These are phyloP conservation scores for Globisporangium mamillatum DNA, from an alignment of 352 stramenopile genomes.

Conservation along the genomic window DNA sequence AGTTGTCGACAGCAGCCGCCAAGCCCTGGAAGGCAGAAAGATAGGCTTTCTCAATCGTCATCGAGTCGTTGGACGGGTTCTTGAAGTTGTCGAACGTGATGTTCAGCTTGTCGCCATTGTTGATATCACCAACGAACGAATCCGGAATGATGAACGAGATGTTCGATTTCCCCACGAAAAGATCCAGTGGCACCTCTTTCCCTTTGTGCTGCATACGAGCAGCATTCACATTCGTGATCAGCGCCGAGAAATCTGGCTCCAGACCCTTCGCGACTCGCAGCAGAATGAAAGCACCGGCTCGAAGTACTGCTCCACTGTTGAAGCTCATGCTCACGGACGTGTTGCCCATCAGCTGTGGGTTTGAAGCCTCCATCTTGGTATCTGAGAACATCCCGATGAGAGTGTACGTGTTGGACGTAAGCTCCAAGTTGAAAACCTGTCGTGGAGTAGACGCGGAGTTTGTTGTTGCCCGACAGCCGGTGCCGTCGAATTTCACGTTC, in stretches of 20 bases:
- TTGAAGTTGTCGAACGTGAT: conserved; percentile 63
- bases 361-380: conserved; percentile 42
- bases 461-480: conserved; percentile 41
- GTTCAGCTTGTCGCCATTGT: conserved; percentile 70
- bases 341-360: conserved; percentile 42
- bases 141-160: conserved; percentile 75
- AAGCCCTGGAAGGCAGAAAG: conserved; percentile 66
- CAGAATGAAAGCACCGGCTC: conserved; percentile 57
- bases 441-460: conserved; percentile 17
- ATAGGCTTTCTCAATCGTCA: conserved; percentile 63
- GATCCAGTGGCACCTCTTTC: conserved; percentile 33
- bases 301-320: conserved; percentile 54
- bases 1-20: conserved; percentile 60
- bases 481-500: conserved; percentile 54
- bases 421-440: conserved; percentile 58
- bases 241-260: conserved; percentile 48
- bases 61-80: conserved; percentile 60
- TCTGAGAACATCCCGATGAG: conserved; percentile 57
- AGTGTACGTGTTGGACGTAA: conserved; percentile 52
- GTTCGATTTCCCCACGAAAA: conserved; percentile 54
- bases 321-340: conserved; percentile 62
- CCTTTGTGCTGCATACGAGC: conserved; percentile 37
- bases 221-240: conserved; percentile 53
- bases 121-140: conserved; percentile 50
- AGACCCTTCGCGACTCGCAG: conserved; percentile 59